Conservation (phyloP, 768 basidiomycete genomes). For the Tephrocybe sp. region DNA sequence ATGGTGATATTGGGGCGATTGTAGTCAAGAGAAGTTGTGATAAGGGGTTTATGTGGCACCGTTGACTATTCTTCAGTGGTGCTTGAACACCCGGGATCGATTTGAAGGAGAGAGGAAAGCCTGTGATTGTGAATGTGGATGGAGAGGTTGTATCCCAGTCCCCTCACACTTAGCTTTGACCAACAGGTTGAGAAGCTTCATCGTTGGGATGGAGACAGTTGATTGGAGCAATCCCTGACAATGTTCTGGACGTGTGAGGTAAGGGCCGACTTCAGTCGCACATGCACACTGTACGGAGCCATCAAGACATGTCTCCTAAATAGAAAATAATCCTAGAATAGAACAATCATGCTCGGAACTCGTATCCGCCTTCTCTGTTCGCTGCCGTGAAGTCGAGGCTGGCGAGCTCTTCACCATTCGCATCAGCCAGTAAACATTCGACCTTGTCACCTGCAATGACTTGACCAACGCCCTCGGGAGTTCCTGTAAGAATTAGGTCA, state of each 20-base stretch:
- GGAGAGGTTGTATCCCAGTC: no score
- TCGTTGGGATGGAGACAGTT: no score
- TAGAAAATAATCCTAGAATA: not conserved
- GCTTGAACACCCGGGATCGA: no score
- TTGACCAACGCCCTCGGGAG: constrained; percentile 87
- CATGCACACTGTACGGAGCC: not conserved
- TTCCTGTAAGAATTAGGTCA: constrained; percentile 89
- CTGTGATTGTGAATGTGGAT: no score
- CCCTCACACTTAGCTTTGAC: no score
- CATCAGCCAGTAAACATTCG: constrained; percentile 65
- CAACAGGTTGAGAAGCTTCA: no score
- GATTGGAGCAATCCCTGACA: no score
- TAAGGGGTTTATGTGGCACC: no score
- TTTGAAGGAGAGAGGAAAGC: no score
- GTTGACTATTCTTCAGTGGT: no score
- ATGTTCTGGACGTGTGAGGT: not conserved
- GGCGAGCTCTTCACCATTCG: constrained; percentile 52
- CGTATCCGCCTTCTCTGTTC: constrained; percentile 63
- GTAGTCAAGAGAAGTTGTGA: no score
- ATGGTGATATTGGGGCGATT: no score
- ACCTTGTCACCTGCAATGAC: constrained; percentile 74
- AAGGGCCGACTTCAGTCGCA: not conserved
- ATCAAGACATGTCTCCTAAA: not conserved
- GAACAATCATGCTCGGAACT: constrained; percentile 25
- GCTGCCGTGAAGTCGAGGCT: constrained; percentile 64